phyloP scores from a whole-genome alignment of 805 yeast species.

The Starmerella scarabaei region DNA sequence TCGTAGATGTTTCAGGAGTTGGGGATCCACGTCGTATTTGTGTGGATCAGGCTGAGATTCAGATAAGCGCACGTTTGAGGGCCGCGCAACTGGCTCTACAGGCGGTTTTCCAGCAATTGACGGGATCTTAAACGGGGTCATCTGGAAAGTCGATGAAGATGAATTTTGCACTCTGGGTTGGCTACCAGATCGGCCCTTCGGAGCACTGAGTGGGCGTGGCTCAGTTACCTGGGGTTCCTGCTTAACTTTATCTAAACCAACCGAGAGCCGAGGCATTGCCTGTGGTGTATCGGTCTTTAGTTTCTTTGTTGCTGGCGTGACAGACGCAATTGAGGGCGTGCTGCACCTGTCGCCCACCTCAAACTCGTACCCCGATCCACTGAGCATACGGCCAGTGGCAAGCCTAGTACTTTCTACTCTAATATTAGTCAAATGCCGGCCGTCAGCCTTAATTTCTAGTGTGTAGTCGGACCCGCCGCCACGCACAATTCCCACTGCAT shows the following conservation, averaged over 20 bases:
- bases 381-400: constrained; percentile 32
- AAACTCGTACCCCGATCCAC: constrained; percentile 48
- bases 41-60: neutral
- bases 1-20: constrained; percentile 33
- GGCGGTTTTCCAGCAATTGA: too few species aligned
- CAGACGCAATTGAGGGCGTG: neutral
- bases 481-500: constrained; percentile 37
- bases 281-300: too few species aligned
- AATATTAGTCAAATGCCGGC: constrained; percentile 24
- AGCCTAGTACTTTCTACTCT: constrained; percentile 2
- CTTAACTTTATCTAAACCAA: neutral
- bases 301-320: too few species aligned
- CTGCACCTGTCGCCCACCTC: constrained; percentile 6
- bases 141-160: neutral
- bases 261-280: too few species aligned
- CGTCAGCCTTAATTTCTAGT: constrained; percentile 21
- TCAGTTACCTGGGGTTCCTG: neutral
- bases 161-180: too few species aligned
- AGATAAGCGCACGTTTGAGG: neutral
- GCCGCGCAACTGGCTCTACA: too few species aligned
- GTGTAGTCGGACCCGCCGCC: neutral
- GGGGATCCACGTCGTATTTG: constrained; percentile 22
- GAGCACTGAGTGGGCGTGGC: too few species aligned
- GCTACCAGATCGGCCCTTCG: too few species aligned
- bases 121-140: neutral